Base-by-base conservation (phyloP, 148 eudicot genomes). In the Vaccinium macrocarpon region DNA sequence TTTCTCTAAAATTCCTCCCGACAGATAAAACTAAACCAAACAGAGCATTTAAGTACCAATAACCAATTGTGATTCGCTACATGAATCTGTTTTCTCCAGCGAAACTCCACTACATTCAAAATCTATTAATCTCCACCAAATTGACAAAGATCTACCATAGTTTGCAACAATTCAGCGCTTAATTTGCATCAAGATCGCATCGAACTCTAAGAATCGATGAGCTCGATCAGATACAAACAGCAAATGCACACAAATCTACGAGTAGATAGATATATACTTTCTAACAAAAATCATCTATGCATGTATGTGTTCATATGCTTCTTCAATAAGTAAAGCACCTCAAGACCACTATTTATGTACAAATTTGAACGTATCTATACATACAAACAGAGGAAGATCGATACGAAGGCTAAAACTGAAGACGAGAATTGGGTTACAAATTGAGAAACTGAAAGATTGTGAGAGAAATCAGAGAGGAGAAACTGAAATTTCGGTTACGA, bases 101-200 rank as follows among this genome's bases (percentile, higher is more conserved):
- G 3, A 23, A n/a, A 64, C 71, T 64, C 71, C 11, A 61, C 21
- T 75, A 53, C 62, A 25, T 79, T 88, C 27, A 51, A 79, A 57
- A 71, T 55, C 42, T 70, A 79, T 52, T 51, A 11, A 79, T 18
- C 70, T 35, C 13, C 25, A 79, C 81, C 7, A 25, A 9, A 51
- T 5, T 27, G 19, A 50, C 2, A n/a, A 10, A 76, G 15, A 46
- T 76, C 29, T 12, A 12, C 52, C 49, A 15, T 0, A 76, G 23
- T 3, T 50, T 50, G 16, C 57, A 51, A 55, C 81, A 78, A 56
- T 29, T 79, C 82, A 56, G 6, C 21, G 48, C 64, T 18, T 32
- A 35, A 29, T 80, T n/a, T 8, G 21, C 1, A 53, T 10, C 49
- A 12, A 19, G 48, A 59, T 61, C 16, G 62, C n/a, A 57, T 77